Evolutionary conservation across 176 grass and related monocot genomes (phyloP), one percentile per base, ranked within the genome.

Genomic region (Oropetium thomaeum): DNA sequence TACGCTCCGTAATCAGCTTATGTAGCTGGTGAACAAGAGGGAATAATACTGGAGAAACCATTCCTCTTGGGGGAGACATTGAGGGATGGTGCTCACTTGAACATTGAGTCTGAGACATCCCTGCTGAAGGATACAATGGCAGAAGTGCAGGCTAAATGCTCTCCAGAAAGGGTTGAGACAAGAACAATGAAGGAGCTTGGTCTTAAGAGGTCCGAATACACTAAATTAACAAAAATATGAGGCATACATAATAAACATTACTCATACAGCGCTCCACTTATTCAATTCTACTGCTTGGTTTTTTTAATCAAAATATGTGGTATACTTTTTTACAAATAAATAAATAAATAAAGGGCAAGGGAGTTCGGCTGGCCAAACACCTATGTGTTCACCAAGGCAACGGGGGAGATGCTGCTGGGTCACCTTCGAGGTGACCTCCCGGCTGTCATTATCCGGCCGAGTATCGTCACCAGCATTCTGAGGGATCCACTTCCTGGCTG

Each of bases 291-390:
- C 9, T 41, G 39, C 39, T 41, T 41, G 9, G 7, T 10, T 41
- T 41, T 8, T 41, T 10, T 41, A 41, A 3, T 37, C 39, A 41
- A 10, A 41, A 10, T 41, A 41, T 41, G 39, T 8, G 5, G 39
- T 10, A 41, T 10, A 37, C 39, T 41, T 10, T 41, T 41, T 41
- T 3, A 41, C 8, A 10, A 37, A 4, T 37, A 7, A 3, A 37
- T 37, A 37, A 3, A 4, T 41, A 7, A 41, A 41, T 63, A 33
- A 37, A 93, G 91, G 52, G 87, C 91, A n/a, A 79, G 81, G 35
- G 45, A 73, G 22, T 93, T 76, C n/a, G 91, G 91, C n/a, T 93
- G 91, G 91, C 84, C 91, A 39, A 93, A 93, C 52, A 93, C 91
- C 16, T 93, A 93, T 54, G 87, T 90, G 1, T 90, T 82, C 78